Conservation (phyloP, 2,329 filamentous ascomycete species). For the Xylariales sp. region DNA sequence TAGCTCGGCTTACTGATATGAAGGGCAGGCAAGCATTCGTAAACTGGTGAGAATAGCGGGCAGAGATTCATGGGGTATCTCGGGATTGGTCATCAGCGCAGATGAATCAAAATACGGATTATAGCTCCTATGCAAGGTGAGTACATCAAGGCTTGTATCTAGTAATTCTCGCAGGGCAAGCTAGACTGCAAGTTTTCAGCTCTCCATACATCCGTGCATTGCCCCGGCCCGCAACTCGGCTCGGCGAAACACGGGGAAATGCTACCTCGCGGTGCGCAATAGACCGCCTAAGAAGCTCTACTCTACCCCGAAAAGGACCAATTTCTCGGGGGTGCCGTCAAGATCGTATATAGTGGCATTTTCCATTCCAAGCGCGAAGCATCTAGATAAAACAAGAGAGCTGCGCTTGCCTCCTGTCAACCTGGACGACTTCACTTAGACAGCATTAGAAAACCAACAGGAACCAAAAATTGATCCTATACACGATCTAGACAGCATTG, state of each 20-base stretch:
- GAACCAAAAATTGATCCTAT: neutral
- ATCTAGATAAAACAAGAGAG: slow-evolving; percentile 8
- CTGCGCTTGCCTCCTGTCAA: slow-evolving; percentile 1
- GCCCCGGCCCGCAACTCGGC: slow-evolving; percentile 15
- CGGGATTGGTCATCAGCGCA: too few species aligned
- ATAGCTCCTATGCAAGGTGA: neutral
- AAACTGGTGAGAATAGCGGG: too few species aligned
- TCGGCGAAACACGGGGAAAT: slow-evolving; percentile 21
- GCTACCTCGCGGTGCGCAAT: neutral
- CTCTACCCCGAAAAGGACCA: neutral
- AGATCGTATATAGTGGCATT: neutral
- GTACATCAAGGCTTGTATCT: neutral
- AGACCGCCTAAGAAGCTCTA: neutral
- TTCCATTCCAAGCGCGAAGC: neutral
- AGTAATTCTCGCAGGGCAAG: neutral
- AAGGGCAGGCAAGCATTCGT: too few species aligned
- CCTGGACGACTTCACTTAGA: neutral
- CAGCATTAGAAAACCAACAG: neutral
- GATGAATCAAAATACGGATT: neutral
- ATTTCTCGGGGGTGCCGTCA: neutral
- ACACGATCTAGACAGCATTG: neutral
- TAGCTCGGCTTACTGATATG: too few species aligned
- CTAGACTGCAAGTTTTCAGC: neutral
- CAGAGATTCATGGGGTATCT: too few species aligned
- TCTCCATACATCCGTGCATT: neutral